Conservation (phyloP, 1,284 basidiomycete genomes). For the Marasmius sp. region DNA sequence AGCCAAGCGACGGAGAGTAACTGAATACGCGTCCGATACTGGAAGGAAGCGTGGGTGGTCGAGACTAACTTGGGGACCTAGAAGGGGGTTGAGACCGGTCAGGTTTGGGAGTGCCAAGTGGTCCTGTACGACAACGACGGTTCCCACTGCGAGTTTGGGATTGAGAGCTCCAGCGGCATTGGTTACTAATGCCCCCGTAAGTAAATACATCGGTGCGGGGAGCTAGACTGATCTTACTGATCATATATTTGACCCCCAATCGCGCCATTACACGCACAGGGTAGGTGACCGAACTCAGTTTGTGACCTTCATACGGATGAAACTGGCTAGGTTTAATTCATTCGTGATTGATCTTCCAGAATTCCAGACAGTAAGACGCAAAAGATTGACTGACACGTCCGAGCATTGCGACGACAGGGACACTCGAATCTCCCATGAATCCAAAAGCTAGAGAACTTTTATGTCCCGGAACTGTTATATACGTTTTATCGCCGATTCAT, state of each 20-base stretch:
- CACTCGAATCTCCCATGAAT: slow-evolving; percentile 52
- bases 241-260: slow-evolving; percentile 71
- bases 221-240: slow-evolving; percentile 51
- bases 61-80: slow-evolving; percentile 62
- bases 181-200: slow-evolving; percentile 54
- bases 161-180: slow-evolving; percentile 84
- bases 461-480: slow-evolving; percentile 64
- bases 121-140: slow-evolving; percentile 81
- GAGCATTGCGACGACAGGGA: slow-evolving; percentile 83
- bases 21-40: slow-evolving; percentile 77
- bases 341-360: neutral
- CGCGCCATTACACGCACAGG: slow-evolving; percentile 76
- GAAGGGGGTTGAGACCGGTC: slow-evolving; percentile 75
- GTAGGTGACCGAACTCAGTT: slow-evolving; percentile 66
- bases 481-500: neutral
- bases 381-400: slow-evolving; percentile 54
- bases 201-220: slow-evolving; percentile 5
- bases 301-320: slow-evolving; percentile 82
- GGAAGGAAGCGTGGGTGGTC: slow-evolving; percentile 73
- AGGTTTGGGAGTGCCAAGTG: slow-evolving; percentile 81
- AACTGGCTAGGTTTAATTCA: slow-evolving; percentile 45
- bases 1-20: slow-evolving; percentile 61
- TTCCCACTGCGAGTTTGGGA: slow-evolving; percentile 72
- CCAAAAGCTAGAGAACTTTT: slow-evolving; percentile 79
- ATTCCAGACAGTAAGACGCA: neutral